phyloP scores from a whole-genome alignment of 768 basidiomycete species.

The Trametes meyenii region DNA sequence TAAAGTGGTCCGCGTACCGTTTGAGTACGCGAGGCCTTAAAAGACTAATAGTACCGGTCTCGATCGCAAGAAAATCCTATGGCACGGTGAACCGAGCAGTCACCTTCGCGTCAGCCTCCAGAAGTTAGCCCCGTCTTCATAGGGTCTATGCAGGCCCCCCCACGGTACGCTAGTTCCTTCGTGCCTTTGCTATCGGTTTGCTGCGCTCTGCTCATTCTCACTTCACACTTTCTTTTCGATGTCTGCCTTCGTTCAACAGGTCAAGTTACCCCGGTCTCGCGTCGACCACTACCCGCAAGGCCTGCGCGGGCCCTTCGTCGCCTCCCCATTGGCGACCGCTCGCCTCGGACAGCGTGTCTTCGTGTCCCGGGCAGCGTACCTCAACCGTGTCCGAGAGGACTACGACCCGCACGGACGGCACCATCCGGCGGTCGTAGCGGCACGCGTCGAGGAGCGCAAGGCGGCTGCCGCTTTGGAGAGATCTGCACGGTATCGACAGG shows the following conservation, averaged over 20 bases:
- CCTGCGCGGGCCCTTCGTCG: not conserved
- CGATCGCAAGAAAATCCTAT: too few species aligned
- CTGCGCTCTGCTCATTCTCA: not conserved
- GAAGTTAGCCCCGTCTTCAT: too few species aligned
- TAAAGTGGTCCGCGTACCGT: too few species aligned
- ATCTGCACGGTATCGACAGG: not conserved
- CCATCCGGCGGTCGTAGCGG: not conserved
- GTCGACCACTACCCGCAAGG: slow-evolving; percentile 1
- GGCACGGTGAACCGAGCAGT: too few species aligned
- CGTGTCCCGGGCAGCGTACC: not conserved
- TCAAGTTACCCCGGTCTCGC: not conserved
- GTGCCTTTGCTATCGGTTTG: not conserved
- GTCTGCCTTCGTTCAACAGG: not conserved
- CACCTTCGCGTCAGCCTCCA: too few species aligned
- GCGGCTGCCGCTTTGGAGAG: not conserved
- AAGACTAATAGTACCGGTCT: too few species aligned
- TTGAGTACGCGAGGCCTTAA: too few species aligned
- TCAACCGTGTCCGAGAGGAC: not conserved
- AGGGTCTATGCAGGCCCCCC: too few species aligned
- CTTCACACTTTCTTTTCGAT: slow-evolving; percentile 1
- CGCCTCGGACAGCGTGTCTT: slow-evolving; percentile 7
- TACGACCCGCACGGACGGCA: slow-evolving; percentile 3
- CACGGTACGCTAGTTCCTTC: not conserved
- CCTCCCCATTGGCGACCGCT: slow-evolving; percentile 2
- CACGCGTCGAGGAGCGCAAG: not conserved